A percentile compares a stretch with the other conserved stretches of the same genome.
Conservation (phyloP, 2,329 filamentous ascomycete genomes). For the Malbranchea cinnamomea region DNA sequence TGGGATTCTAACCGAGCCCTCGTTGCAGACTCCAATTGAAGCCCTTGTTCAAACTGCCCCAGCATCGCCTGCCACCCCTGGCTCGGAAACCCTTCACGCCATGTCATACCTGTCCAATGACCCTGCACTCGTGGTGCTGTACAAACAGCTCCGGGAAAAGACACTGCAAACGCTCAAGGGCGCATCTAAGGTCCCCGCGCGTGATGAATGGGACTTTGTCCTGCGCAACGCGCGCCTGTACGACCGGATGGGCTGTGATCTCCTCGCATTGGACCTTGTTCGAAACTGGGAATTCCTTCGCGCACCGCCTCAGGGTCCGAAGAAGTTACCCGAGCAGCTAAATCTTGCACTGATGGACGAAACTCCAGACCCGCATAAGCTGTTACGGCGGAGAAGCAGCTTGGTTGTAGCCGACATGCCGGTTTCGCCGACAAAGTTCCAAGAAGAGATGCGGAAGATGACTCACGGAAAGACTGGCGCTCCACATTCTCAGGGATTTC, state of each 20-base stretch:
- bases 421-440: constrained; percentile 21
- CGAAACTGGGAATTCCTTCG: constrained; percentile 36
- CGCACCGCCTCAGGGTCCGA: constrained; percentile 11
- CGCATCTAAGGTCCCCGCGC: constrained; percentile 64
- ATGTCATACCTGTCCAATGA: constrained; percentile 81
- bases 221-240: constrained; percentile 73
- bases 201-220: constrained; percentile 77
- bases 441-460: constrained; percentile 24
- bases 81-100: constrained; percentile 43
- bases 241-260: constrained; percentile 82
- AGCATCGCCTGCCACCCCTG: constrained; percentile 47
- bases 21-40: constrained; percentile 57
- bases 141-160: constrained; percentile 68
- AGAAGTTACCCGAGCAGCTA: constrained; percentile 15
- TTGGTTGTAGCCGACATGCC: constrained; percentile 60
- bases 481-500: constrained; percentile 53
- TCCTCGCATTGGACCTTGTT: constrained; percentile 69
- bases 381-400: constrained; percentile 58
- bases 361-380: constrained; percentile 45
- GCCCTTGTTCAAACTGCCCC: constrained; percentile 40
- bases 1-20: not conserved
- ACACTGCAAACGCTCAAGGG: constrained; percentile 71
- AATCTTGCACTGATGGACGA: constrained; percentile 13
- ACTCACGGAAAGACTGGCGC: constrained; percentile 19
- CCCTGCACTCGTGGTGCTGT: constrained; percentile 73